Evolutionary conservation across 306 rosid genomes (phyloP), one percentile per base, ranked within the genome.

Genomic region (Comarum palustre): DNA sequence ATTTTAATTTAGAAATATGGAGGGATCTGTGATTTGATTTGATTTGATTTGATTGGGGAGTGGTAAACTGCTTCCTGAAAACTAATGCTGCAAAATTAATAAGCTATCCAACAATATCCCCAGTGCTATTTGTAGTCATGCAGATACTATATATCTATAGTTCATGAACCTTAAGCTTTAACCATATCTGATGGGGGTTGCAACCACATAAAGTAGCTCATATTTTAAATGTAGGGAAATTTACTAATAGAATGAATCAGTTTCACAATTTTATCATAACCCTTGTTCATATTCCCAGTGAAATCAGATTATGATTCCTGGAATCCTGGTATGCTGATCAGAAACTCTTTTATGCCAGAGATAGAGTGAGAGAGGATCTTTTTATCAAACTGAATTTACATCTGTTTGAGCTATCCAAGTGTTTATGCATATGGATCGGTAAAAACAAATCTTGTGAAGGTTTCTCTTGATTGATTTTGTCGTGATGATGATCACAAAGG

Each of bases 21-120:
- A 41, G 11, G n/a, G 41, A 39, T 71, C 27, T 39, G 20, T 34
- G 67, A 32, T 31, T 71, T 39, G 41, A 9, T 38, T 31, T n/a
- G n/a, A n/a, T n/a, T n/a, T n/a, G n/a, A n/a, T 39, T 55, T 55
- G 54, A 55, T 71, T 27, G 63, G 63, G 36, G 24, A 68, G 59
- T 22, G 29, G 36, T 46, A 10, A 24, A 24, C 54, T 71, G 42
- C 31, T 71, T 41, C 75, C 51, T 71, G 51, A 7, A 15, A 15
- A 41, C 10, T 71, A 54, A 55, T 62, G 67, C 67, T 62, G 67
- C 45, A 62, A 8, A 34, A 62, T 62, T 45, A 36, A 34, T 32
- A 8, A 19, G 46, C 67, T 8, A 41, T 50, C 45, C 73, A 69
- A 32, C 41, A 70, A 36, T 42, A 13, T 22, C 15, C 67, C 67